phyloP scores from a whole-genome alignment of 192 early-diverging fungal genomes.

The Glomus cerebriforme region DNA sequence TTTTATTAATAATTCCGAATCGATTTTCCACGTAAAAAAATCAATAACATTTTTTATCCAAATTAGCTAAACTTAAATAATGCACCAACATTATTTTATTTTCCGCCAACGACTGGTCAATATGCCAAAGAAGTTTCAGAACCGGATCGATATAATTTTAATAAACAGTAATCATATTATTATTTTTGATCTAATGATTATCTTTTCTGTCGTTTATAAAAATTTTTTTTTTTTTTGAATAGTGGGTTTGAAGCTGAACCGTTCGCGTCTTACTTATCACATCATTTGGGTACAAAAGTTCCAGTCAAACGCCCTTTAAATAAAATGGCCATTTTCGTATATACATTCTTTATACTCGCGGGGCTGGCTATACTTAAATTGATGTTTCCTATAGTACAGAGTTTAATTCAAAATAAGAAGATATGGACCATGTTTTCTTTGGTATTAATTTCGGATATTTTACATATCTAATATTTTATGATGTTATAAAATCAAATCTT shows the following conservation, averaged over 20 bases:
- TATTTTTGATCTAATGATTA: not conserved
- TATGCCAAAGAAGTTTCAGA: conserved; percentile 45
- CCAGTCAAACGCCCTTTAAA: conserved; percentile 60
- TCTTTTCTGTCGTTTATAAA: not conserved
- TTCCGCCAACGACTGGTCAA: conserved; percentile 62
- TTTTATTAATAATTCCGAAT: not conserved
- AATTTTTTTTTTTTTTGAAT: not conserved
- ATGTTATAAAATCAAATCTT: not conserved
- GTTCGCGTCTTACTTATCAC: conserved; percentile 59
- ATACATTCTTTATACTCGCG: conserved; percentile 40
- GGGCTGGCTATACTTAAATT: conserved; percentile 39
- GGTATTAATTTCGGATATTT: conserved; percentile 37
- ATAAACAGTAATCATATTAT: conserved; percentile 44
- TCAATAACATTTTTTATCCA: not conserved
- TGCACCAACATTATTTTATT: conserved; percentile 70
- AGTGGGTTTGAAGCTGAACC: conserved; percentile 68
- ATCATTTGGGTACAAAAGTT: conserved; percentile 40
- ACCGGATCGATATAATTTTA: conserved; percentile 62
- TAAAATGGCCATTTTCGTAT: conserved; percentile 46
- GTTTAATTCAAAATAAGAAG: conserved; percentile 54
- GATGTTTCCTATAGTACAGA: conserved; percentile 46
- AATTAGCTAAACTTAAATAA: conserved; percentile 51
- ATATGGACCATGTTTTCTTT: conserved; percentile 58
- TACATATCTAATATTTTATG: not conserved
- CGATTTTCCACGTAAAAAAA: not conserved